phyloP scores from a whole-genome alignment of 164 flowering plant species.

The Amborella trichopoda region DNA sequence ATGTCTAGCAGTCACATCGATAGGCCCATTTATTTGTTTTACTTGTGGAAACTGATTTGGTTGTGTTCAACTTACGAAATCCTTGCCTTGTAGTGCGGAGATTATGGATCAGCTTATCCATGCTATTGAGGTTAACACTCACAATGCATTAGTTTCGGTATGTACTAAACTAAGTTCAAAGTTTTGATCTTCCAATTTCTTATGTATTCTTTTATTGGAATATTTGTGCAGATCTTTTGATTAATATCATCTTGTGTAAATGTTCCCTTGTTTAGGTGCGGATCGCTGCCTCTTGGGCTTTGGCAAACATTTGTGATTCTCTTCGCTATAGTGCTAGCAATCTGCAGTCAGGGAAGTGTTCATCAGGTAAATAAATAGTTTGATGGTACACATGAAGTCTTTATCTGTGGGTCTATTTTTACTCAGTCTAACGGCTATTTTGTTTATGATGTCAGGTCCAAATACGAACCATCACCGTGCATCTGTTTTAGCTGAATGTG shows the following conservation, averaged over 20 bases:
- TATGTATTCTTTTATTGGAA: no score
- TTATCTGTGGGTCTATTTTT: no score
- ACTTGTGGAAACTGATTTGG: background rate
- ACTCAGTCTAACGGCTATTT: no score
- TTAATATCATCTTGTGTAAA: background rate
- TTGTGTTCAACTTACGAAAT: constrained; percentile 1
- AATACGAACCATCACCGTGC: constrained; percentile 14
- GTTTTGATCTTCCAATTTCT: no score
- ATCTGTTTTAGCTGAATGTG: constrained; percentile 34
- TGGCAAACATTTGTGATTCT: constrained; percentile 87
- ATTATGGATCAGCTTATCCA: constrained; percentile 46
- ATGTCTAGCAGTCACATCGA: no score
- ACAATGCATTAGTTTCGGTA: constrained; percentile 54
- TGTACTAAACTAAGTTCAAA: no score
- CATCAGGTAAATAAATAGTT: constrained; percentile 22
- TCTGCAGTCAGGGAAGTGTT: constrained; percentile 7
- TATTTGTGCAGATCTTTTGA: no score
- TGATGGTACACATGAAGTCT: background rate
- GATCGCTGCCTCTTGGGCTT: constrained; percentile 87
- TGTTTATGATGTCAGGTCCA: constrained; percentile 16
- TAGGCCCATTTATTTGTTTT: background rate
- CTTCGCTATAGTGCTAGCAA: constrained; percentile 33
- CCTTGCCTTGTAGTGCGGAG: constrained; percentile 40
- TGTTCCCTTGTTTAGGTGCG: constrained; percentile 53
- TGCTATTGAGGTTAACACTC: constrained; percentile 52